Base-by-base conservation (phyloP, 2,329 filamentous ascomycete genomes). In the Amphichorda felina region DNA sequence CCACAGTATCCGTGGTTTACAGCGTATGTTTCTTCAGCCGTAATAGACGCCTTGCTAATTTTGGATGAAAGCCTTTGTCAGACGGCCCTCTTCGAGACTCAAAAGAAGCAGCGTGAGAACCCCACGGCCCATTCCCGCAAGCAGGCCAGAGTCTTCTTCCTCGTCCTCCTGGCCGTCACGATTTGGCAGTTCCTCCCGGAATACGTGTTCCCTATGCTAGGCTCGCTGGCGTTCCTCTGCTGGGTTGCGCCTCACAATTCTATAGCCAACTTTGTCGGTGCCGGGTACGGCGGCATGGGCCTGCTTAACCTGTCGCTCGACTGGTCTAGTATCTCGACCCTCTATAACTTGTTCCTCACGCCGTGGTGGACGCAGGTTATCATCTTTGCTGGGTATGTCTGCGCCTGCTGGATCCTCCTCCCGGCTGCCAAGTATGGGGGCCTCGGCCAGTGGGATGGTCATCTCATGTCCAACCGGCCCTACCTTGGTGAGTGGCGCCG, bases 141-240 rank as follows among this genome's bases (percentile, higher is more conserved):
- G 34, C 72, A 75, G 45, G 74, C 71, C 51, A 61, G 57, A 27
- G 58, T 76, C 2, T 77, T 78, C 50, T 76, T 75, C 50, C 49
- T 59, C 8, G 60, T 64, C 0, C 54, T 78, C 1, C 39, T 66
- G 0, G 71, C 59, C 4, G 60, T 75, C 36, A 71, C 65, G 0
- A 42, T 74, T 1, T 79, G 74, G 73, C 72, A 79, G 39, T 77
- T 78, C 40, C 51, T 78, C 0, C 73, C 73, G 1, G 72, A 78
- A 46, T 78, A 64, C 35, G 61, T 68, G 2, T 77, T 77, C 38
- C 72, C 72, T 0, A 69, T 78, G 48, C 57, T 74, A 2, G 69
- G 65, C 7, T 76, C 73, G 0, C 56, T 78, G 7, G 71, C 73
- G 3, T 75, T 77, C 34, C 59, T 78, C 5, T 79, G 74, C 53